Evolutionary conservation across 805 yeast species (phyloP).

Genomic region (Dipodascus albidus): DNA sequence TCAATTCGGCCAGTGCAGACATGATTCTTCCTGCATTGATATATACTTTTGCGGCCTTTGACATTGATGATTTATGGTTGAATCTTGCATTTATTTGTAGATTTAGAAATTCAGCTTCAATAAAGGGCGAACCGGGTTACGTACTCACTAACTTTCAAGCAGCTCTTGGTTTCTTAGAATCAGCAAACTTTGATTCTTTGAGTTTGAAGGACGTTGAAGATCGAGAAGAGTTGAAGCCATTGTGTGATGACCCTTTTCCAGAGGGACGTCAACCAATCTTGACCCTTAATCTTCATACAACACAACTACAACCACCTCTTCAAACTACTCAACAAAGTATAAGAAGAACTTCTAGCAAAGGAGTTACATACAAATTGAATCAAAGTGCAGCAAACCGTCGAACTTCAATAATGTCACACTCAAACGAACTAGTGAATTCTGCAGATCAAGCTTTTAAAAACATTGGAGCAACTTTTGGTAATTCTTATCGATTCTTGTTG

Average conservation of each 20-base stretch:
- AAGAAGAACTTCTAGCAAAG: constrained; percentile 2
- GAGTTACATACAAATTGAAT: constrained; percentile 2
- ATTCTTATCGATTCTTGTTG: constrained; percentile 22
- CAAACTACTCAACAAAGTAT: constrained; percentile 6
- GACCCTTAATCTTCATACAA: background rate
- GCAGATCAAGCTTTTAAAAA: constrained; percentile 23
- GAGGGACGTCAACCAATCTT: background rate
- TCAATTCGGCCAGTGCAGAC: constrained; percentile 25
- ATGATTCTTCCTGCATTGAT: constrained; percentile 29
- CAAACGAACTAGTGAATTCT: constrained; percentile 20
- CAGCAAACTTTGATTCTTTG: constrained; percentile 23
- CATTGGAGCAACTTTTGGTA: constrained; percentile 25
- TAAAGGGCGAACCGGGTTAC: constrained; percentile 29
- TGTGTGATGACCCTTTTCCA: background rate
- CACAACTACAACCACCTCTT: background rate
- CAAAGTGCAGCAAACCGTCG: constrained; percentile 2
- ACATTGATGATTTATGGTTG: constrained; percentile 24
- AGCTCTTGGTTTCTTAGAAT: constrained; percentile 28
- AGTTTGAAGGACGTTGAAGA: constrained; percentile 15
- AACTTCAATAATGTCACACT: constrained; percentile 11
- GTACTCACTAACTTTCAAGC: constrained; percentile 35
- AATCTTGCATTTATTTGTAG: constrained; percentile 28
- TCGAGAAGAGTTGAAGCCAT: background rate
- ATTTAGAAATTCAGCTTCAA: constrained; percentile 24
- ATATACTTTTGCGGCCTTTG: constrained; percentile 22